These are phyloP conservation scores for Torulaspora pretoriensis DNA, from an alignment of 1,139 yeast genomes.

Conservation along the genomic window DNA sequence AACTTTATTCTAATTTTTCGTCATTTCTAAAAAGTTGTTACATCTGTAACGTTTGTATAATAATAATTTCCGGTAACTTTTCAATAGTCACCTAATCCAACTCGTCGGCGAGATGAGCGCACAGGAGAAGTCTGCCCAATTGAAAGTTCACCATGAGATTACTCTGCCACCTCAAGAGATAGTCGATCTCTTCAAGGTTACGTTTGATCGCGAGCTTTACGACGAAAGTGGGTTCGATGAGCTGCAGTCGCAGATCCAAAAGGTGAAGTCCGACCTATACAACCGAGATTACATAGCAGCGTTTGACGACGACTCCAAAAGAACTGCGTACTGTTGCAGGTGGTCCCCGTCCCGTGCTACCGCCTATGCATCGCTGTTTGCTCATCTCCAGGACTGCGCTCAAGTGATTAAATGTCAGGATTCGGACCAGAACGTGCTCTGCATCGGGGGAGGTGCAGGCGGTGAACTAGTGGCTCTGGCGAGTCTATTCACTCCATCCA, in stretches of 20 bases:
- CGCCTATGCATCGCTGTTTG: conserved; percentile 64
- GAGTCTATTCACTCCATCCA: conserved; percentile 51
- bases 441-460: conserved; percentile 89
- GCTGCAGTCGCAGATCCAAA: conserved; percentile 49
- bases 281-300: conserved; percentile 68
- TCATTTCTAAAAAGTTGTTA: conserved; percentile 2
- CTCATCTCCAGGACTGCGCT: conserved; percentile 45
- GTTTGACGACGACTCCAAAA: conserved; percentile 56
- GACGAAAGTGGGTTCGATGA: conserved; percentile 35
- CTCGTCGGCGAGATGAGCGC: conserved; percentile 2
- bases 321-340: conserved; percentile 74
- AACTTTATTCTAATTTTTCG: conserved; percentile 9
- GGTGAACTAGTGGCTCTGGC: conserved; percentile 73
- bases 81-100: not conserved
- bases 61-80: conserved; percentile 3
- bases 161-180: conserved; percentile 42
- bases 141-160: conserved; percentile 25
- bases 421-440: conserved; percentile 42
- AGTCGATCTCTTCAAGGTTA: conserved; percentile 46
- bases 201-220: conserved; percentile 46
- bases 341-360: conserved; percentile 86
- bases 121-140: conserved; percentile 11
- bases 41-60: conserved; percentile 11
- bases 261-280: conserved; percentile 64
- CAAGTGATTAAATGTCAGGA: conserved; percentile 34